These are phyloP conservation scores for Leptodontidium sp. DNA, from an alignment of 2,329 filamentous ascomycete species.

Conservation along the genomic window DNA sequence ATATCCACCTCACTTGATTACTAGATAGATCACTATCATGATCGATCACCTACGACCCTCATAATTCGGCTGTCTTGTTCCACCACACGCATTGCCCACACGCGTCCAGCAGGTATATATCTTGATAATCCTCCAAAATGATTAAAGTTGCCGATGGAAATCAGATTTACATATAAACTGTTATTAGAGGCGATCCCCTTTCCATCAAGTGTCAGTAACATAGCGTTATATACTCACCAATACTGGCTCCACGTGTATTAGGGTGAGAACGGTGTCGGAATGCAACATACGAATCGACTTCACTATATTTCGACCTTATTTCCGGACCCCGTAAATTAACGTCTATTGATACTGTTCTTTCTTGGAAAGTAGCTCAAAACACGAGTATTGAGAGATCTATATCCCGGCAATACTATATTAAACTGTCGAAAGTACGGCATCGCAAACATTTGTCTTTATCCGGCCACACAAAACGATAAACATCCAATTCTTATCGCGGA, in stretches of 20 bases:
- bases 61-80: slow-evolving; percentile 1
- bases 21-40: slow-evolving; percentile 3
- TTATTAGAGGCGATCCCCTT: not conserved
- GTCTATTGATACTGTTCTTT: slow-evolving; percentile 31
- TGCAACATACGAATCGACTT: slow-evolving; percentile 31
- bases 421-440: slow-evolving; percentile 32
- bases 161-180: slow-evolving; percentile 3
- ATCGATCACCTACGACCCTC: slow-evolving; percentile 6
- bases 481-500: too few species aligned
- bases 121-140: too few species aligned
- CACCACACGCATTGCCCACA: too few species aligned
- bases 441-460: slow-evolving; percentile 33
- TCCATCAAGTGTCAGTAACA: slow-evolving; percentile 6
- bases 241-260: slow-evolving; percentile 32
- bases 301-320: too few species aligned
- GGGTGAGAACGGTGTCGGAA: slow-evolving; percentile 25
- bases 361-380: slow-evolving; percentile 29
- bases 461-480: too few species aligned
- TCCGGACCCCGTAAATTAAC: slow-evolving; percentile 30
- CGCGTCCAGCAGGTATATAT: too few species aligned
- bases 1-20: slow-evolving; percentile 11
- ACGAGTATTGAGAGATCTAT: slow-evolving; percentile 28
- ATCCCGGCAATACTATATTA: slow-evolving; percentile 28
- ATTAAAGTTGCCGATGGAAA: not conserved
- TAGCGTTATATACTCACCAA: slow-evolving; percentile 21